Evolutionary conservation across 805 yeast species (phyloP).

Genomic region (Candida berthetii): DNA sequence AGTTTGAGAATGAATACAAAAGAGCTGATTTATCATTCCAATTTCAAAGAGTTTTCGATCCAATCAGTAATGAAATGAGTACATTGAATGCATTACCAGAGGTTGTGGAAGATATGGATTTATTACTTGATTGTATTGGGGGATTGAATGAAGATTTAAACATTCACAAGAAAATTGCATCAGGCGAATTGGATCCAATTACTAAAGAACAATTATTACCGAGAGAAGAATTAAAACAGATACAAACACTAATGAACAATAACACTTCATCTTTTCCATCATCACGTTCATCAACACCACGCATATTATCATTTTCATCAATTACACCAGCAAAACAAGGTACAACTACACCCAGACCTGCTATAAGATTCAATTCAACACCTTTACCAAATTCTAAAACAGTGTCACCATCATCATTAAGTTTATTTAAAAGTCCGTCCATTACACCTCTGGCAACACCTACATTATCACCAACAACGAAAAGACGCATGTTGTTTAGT

Average conservation of each 20-base stretch:
- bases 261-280: slow-evolving; percentile 3
- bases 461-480: background rate
- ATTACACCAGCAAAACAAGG: no score
- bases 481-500: background rate
- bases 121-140: slow-evolving; percentile 34
- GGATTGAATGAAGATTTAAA: slow-evolving; percentile 30
- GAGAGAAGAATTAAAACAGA: slow-evolving; percentile 9
- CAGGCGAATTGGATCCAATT: slow-evolving; percentile 64
- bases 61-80: slow-evolving; percentile 38
- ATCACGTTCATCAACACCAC: slow-evolving; percentile 2
- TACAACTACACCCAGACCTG: background rate
- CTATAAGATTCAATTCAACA: background rate
- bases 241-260: background rate
- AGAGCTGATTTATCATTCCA: slow-evolving; percentile 76
- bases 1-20: slow-evolving; percentile 52
- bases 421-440: background rate
- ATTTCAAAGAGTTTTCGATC: slow-evolving; percentile 82
- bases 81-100: slow-evolving; percentile 55
- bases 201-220: slow-evolving; percentile 10
- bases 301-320: background rate
- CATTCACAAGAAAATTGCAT: slow-evolving; percentile 50
- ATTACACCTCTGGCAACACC: background rate
- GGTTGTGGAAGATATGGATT: slow-evolving; percentile 19
- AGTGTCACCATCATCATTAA: background rate
- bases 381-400: background rate